Evolutionary conservation across 768 basidiomycete genomes (phyloP).

Genomic region (Macrocybe gigantea): DNA sequence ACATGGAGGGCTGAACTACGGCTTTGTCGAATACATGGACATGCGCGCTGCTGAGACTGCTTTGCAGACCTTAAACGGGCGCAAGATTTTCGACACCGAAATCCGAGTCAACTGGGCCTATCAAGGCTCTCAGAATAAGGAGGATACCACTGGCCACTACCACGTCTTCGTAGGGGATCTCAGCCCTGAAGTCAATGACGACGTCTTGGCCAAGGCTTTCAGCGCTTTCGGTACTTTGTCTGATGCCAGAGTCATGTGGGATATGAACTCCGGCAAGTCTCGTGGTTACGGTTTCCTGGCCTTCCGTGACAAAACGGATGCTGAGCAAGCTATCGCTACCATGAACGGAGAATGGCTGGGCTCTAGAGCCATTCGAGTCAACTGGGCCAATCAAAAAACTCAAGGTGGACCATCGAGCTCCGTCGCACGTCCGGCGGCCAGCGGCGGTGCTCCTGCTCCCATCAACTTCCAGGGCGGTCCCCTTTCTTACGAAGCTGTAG

Average conservation of each 20-base stretch:
- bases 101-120: slow-evolving; percentile 99
- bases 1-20: slow-evolving; percentile 98
- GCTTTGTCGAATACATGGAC: slow-evolving; percentile 98
- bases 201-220: slow-evolving; percentile 95
- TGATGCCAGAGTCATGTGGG: slow-evolving; percentile 99
- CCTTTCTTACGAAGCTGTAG: slow-evolving; percentile 88
- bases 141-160: slow-evolving; percentile 95
- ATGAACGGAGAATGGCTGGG: slow-evolving; percentile 99
- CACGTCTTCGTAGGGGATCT: slow-evolving; percentile 99
- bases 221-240: slow-evolving; percentile 94
- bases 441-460: slow-evolving; percentile 74
- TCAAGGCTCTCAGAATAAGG: slow-evolving; percentile 97
- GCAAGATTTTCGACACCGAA: slow-evolving; percentile 99
- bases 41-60: slow-evolving; percentile 99
- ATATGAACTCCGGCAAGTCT: slow-evolving; percentile 99
- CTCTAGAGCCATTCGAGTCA: slow-evolving; percentile 96
- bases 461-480: slow-evolving; percentile 90
- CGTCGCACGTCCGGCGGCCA: slow-evolving; percentile 28
- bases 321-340: slow-evolving; percentile 97
- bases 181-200: slow-evolving; percentile 97
- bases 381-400: slow-evolving; percentile 99
- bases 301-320: slow-evolving; percentile 98
- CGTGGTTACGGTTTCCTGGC: slow-evolving; percentile 98
- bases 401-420: slow-evolving; percentile 45
- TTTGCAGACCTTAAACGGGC: slow-evolving; percentile 95